Base-by-base conservation (phyloP, 2,329 filamentous ascomycete genomes). In the Shiraia sp. region DNA sequence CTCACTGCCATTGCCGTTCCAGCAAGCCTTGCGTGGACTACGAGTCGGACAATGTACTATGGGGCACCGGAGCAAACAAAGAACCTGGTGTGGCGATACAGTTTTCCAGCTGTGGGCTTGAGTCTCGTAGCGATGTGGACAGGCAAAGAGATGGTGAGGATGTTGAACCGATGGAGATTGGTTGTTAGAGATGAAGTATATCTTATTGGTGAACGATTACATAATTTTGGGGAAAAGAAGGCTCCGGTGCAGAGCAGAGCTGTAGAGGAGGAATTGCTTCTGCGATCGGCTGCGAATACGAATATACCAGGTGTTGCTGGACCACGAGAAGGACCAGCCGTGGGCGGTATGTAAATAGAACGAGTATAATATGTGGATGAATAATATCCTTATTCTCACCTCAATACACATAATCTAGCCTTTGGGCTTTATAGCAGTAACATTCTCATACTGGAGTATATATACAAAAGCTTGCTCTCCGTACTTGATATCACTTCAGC, bases 101-200 rank as follows among this genome's bases (percentile, higher is more conserved):
- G 87, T 10, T 99, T 93, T 67, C 93, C 93, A 0, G 63, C 79
- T 4, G 74, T 79, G 15, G 74, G 78, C 2, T 55, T 80, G 4
- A 59, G 69, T 3, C 57, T 74, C 3, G 68, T 77, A 22, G 64
- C 72, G 2, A 61, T 79, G 7, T 79, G 75, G 61, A 77, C 79
- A 9, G 63, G 85, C n/a, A 66, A 57, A 19, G 70, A 72, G 17
- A 70, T 76, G 40, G 61, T 73, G 1, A 71, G 79, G 32, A 79
- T 89, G 37, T 79, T 93, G 36, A 79, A 81, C 32, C 75, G 82
- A 14, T 97, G 92, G 91, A 83, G 88, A 57, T 78, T 84, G 42
- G 82, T 86, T 43, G 90, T 99, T 32, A 79, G 90, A 27, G 95
- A 99, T 67, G 95, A 99, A 71, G 91, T 95, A 0, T 99, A 99